phyloP scores from a whole-genome alignment of 169 alveolate genomes.

The Plasmodium billcollinsi region DNA sequence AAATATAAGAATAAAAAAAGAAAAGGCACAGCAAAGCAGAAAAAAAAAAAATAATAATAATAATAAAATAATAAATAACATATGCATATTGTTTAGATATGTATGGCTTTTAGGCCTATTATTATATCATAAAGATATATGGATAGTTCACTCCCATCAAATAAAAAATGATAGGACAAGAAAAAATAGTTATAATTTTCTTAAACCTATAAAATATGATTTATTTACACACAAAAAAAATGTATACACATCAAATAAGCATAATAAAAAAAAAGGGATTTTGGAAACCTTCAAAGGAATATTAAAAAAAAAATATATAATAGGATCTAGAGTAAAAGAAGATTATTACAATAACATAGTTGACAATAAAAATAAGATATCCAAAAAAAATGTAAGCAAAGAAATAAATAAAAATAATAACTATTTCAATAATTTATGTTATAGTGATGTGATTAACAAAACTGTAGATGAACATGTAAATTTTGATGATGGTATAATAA shows the following conservation, averaged over 20 bases:
- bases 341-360: not conserved
- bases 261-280: not conserved
- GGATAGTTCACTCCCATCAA: not conserved
- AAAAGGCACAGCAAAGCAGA: too few relatives aligned
- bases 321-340: not conserved
- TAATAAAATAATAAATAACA: not conserved
- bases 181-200: constrained; percentile 1
- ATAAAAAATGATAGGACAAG: not conserved
- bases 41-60: not conserved
- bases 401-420: constrained; percentile 5
- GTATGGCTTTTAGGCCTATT: not conserved
- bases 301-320: not conserved
- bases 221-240: not conserved
- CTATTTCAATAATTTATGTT: constrained; percentile 31
- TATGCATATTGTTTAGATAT: not conserved
- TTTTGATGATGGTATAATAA: constrained; percentile 59
- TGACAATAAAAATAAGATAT: constrained; percentile 1
- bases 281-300: not conserved
- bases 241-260: not conserved
- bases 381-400: not conserved
- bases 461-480: constrained; percentile 48
- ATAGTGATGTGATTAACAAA: constrained; percentile 33
- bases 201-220: not conserved
- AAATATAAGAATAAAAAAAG: too few relatives aligned
- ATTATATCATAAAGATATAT: not conserved